A percentile compares a stretch with the other conserved stretches of the same genome.
These are phyloP conservation scores for Paraglomus brasilianum DNA, from an alignment of 192 early-diverging fungal genomes.

Conservation along the genomic window DNA sequence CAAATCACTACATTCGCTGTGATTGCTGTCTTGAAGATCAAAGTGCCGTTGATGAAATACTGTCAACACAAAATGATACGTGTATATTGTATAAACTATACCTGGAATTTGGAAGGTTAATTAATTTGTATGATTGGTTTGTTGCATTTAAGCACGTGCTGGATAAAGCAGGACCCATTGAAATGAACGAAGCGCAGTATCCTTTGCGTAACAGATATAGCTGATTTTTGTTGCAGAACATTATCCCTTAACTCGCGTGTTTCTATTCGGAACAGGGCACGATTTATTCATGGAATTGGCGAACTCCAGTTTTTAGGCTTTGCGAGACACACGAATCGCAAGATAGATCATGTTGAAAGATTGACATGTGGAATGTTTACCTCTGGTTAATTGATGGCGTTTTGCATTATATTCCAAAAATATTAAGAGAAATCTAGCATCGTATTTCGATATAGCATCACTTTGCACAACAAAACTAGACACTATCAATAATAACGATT, in stretches of 20 bases:
- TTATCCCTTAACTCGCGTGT: background rate
- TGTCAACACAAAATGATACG: conserved; percentile 75
- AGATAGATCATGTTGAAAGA: conserved; percentile 90
- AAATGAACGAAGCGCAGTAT: conserved; percentile 63
- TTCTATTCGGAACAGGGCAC: conserved; percentile 50
- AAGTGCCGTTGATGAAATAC: conserved; percentile 39
- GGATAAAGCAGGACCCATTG: conserved; percentile 41
- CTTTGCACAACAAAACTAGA: too few species aligned
- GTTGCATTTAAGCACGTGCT: conserved; percentile 76
- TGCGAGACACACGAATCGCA: conserved; percentile 82
- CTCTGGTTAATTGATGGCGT: conserved; percentile 8
- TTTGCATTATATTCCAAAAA: conserved; percentile 14
- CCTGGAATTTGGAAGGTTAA: conserved; percentile 88
- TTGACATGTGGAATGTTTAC: conserved; percentile 70
- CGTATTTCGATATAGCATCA: too few species aligned
- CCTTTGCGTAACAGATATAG: background rate
- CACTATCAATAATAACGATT: too few species aligned
- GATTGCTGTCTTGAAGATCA: conserved; percentile 62
- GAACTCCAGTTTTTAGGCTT: conserved; percentile 91
- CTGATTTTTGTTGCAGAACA: background rate
- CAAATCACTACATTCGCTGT: conserved; percentile 79
- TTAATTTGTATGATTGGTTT: conserved; percentile 94
- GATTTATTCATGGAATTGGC: conserved; percentile 82
- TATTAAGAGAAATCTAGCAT: too few species aligned
- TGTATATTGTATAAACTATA: conserved; percentile 89